Base-by-base conservation (phyloP, 1,284 basidiomycete genomes). In the Sphagnurus paluster region DNA sequence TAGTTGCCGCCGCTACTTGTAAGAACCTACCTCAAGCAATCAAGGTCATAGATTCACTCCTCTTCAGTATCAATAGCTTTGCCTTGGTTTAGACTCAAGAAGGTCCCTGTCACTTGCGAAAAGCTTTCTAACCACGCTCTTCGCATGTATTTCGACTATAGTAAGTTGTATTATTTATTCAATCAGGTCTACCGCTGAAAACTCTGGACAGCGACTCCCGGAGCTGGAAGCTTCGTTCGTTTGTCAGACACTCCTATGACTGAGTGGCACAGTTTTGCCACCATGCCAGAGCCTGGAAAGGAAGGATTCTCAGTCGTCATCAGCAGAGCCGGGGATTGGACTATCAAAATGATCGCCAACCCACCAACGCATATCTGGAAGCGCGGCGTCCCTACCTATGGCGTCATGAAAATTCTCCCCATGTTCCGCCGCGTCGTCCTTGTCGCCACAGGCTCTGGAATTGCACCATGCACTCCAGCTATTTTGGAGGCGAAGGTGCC, bases 41-140 rank as follows among this genome's bases (percentile, higher is more conserved):
- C n/a, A n/a, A n/a, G n/a, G n/a, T 30, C 28, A 30, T 4, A 30
- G 25, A 26, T 11, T 26, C 25, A 7, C 25, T 30, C 25, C 6
- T 26, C 9, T 24, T 29, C 9, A 71, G 64, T 63, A 16, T 80
- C 77, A 6, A 75, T 82, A 46, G 69, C 77, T 37, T 60, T 79
- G 13, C 77, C 79, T 6, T 82, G 80, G 80, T 29, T 71, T 20
- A 66, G 76, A 28, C 67, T 82, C 13, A 69, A 76, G 41, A 78
- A 79, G 58, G 74, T 80, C 11, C 67, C 72, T 8, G 79, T 83
- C 25, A 68, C 67, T 33, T 66, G 72, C 39, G 77, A 75, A 41
- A 74, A 79, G 2, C 64, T 83, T 30, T 82, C 79, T 1, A 69
- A 69, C 41, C 80, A 82, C 58, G 80, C 79, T 2, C 73, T 80